Evolutionary conservation across 345 rosid species (phyloP).

Genomic region (Salix exigua): DNA sequence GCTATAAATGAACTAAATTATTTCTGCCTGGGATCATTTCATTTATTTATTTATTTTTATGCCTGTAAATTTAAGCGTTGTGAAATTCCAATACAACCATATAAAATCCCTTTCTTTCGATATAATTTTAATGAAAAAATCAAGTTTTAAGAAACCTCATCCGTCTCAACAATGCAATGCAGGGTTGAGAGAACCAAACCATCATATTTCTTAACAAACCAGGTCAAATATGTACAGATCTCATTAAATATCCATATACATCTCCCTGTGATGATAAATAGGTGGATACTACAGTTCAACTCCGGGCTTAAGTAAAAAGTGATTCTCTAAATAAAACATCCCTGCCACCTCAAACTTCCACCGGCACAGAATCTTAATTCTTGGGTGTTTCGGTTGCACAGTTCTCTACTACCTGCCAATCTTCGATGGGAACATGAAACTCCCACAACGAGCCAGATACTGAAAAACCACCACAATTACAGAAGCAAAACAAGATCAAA

Average conservation of each 20-base stretch:
- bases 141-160: no score
- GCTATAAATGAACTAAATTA: no score
- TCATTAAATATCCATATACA: neutral
- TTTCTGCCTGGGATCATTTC: no score
- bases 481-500: slow-evolving; percentile 1
- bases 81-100: no score
- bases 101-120: no score
- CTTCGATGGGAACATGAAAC: neutral
- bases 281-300: no score
- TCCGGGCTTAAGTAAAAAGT: neutral
- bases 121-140: no score
- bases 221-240: neutral
- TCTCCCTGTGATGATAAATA: neutral
- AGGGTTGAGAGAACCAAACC: no score
- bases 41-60: no score
- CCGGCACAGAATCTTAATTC: neutral
- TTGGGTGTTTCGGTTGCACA: neutral
- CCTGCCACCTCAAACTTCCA: neutral
- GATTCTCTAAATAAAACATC: neutral
- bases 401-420: neutral
- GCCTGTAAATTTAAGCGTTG: no score
- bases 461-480: slow-evolving; percentile 15
- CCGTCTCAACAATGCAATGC: no score
- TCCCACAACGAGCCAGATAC: neutral
- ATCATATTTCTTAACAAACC: no score